Conservation (phyloP, 352 stramenopile species). For the Globisporangium yorkense region DNA sequence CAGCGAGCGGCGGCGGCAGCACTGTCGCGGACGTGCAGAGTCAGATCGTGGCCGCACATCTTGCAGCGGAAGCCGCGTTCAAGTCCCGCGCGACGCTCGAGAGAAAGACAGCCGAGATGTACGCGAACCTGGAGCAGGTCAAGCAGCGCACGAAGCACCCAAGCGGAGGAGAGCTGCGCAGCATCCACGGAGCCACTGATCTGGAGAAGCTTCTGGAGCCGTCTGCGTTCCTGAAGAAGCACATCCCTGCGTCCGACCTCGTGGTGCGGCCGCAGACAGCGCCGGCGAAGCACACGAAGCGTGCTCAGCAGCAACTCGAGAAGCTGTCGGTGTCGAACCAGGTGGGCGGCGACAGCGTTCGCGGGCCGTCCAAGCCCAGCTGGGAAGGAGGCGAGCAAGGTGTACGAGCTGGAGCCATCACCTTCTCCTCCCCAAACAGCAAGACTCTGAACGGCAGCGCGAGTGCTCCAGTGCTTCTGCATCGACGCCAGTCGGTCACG, state of each 20-base stretch:
- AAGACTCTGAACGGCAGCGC: not conserved
- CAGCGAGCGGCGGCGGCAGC: conserved; percentile 6
- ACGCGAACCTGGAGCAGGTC: conserved; percentile 33
- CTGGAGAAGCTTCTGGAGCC: conserved; percentile 23
- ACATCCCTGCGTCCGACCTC: conserved; percentile 29
- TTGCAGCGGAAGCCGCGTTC: conserved; percentile 31
- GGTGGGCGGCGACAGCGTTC: conserved; percentile 7
- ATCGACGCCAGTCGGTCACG: not conserved
- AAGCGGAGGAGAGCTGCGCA: not conserved
- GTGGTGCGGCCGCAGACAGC: conserved; percentile 41
- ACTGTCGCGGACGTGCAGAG: conserved; percentile 25
- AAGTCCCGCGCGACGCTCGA: conserved; percentile 34
- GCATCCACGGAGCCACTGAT: not conserved
- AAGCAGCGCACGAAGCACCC: conserved; percentile 7
- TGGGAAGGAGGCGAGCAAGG: too few relatives aligned
- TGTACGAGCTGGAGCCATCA: too few relatives aligned
- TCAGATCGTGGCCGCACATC: conserved; percentile 34
- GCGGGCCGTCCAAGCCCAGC: too few relatives aligned
- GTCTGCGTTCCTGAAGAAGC: conserved; percentile 47
- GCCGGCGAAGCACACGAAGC: conserved; percentile 6
- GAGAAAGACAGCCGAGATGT: conserved; percentile 49
- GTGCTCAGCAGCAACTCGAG: not conserved
- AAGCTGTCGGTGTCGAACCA: conserved; percentile 2
- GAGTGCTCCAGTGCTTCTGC: conserved; percentile 2
- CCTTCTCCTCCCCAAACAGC: too few relatives aligned